These are phyloP conservation scores for Zhuliangozyma blackwelliae DNA, from an alignment of 1,139 yeast genomes.

Conservation along the genomic window DNA sequence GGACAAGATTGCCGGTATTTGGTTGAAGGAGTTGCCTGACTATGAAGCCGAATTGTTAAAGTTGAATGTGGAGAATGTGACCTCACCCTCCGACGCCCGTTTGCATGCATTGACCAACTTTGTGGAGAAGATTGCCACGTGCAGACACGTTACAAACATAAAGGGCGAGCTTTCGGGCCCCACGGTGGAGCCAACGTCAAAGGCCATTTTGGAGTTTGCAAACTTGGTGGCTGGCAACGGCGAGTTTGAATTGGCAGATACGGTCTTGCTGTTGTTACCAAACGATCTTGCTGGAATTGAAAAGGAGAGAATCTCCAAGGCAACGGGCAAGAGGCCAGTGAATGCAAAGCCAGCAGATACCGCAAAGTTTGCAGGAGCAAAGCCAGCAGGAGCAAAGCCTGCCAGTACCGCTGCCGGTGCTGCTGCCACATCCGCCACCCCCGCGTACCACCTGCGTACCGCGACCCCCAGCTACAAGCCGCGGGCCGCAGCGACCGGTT, in stretches of 20 bases:
- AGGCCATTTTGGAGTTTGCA: conserved; percentile 71
- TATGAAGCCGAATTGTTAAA: conserved; percentile 52
- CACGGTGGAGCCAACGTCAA: conserved; percentile 49
- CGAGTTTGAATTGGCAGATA: conserved; percentile 74
- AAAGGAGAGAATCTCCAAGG: conserved; percentile 73
- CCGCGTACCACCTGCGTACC: too few relatives aligned
- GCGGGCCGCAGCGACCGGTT: too few relatives aligned
- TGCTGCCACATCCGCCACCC: too few relatives aligned
- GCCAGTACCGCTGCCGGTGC: too few relatives aligned
- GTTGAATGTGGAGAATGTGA: conserved; percentile 26
- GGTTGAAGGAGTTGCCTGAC: conserved; percentile 73
- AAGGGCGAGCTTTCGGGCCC: conserved; percentile 42
- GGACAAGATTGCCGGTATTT: conserved; percentile 72
- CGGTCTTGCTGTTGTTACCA: conserved; percentile 68
- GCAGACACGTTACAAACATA: conserved; percentile 51
- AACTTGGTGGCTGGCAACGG: conserved; percentile 79
- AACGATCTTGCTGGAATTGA: conserved; percentile 50
- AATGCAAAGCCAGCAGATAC: conserved; percentile 3
- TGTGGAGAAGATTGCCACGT: conserved; percentile 78
- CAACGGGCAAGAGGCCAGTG: conserved; percentile 22
- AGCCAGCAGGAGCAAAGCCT: too few relatives aligned
- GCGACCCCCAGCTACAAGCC: too few relatives aligned
- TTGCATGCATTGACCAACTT: conserved; percentile 76
- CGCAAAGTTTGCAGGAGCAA: background rate
- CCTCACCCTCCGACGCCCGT: conserved; percentile 81